phyloP scores from a whole-genome alignment of 2,329 filamentous ascomycete species.

The Aspergillus sp. region DNA sequence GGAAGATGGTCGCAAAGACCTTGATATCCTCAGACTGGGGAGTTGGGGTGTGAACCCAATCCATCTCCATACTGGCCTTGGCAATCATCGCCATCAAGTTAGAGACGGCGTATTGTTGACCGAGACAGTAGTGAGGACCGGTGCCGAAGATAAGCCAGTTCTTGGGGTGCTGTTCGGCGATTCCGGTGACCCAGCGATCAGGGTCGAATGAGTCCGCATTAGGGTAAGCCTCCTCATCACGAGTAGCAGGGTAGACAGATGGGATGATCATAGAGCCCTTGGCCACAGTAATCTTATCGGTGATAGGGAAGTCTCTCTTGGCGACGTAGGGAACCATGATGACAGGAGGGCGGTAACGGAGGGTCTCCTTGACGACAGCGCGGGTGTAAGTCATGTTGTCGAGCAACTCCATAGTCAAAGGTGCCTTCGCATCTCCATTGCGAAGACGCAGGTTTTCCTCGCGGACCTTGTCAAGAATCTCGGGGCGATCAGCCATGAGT shows the following conservation, averaged over 20 bases:
- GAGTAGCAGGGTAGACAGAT: conserved; percentile 83
- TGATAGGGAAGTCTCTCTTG: conserved; percentile 94
- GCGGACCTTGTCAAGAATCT: conserved; percentile 82
- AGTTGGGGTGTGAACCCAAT: conserved; percentile 89
- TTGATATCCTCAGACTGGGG: conserved; percentile 88
- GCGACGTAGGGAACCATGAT: conserved; percentile 94
- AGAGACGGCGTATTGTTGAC: conserved; percentile 85
- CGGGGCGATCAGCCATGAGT: conserved; percentile 88
- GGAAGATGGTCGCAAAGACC: conserved; percentile 98
- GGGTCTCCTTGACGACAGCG: conserved; percentile 84
- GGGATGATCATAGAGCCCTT: conserved; percentile 96
- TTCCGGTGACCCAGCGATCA: conserved; percentile 85
- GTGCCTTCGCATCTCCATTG: conserved; percentile 69
- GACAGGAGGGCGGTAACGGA: conserved; percentile 93
- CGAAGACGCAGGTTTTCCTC: conserved; percentile 82
- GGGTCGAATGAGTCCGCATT: conserved; percentile 87
- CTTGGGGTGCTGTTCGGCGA: conserved; percentile 88
- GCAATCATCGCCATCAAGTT: conserved; percentile 88
- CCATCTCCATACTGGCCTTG: conserved; percentile 80
- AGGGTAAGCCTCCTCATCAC: conserved; percentile 88
- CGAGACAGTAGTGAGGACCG: conserved; percentile 93
- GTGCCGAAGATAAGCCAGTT: conserved; percentile 97
- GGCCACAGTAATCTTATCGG: conserved; percentile 81
- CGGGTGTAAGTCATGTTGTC: conserved; percentile 88
- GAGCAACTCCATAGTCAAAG: conserved; percentile 78